Evolutionary conservation across 805 yeast species (phyloP).

Genomic region (Debaryomyces hansenii): DNA sequence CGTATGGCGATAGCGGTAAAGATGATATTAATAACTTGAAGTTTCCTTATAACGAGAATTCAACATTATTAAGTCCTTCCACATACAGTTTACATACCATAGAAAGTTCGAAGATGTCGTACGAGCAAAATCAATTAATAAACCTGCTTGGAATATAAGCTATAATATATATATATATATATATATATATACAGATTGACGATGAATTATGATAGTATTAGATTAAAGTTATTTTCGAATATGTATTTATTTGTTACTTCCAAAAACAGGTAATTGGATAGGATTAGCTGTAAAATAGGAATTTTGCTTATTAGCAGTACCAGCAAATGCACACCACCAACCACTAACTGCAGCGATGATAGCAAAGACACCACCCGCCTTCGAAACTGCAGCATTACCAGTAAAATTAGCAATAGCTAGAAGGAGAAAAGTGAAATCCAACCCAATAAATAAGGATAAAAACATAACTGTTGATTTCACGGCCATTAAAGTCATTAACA

Average conservation of each 20-base stretch:
- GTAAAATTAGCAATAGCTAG: slow-evolving; percentile 53
- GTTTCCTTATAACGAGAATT: slow-evolving; percentile 12
- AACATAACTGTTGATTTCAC: slow-evolving; percentile 51
- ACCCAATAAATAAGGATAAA: slow-evolving; percentile 51
- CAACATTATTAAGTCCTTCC: neutral
- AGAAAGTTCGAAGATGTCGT: slow-evolving; percentile 30
- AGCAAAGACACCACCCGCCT: slow-evolving; percentile 62
- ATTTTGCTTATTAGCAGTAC: slow-evolving; percentile 56
- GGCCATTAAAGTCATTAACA: slow-evolving; percentile 55
- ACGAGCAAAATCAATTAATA: slow-evolving; percentile 53
- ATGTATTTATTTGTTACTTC: neutral
- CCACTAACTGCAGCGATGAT: slow-evolving; percentile 54
- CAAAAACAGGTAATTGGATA: slow-evolving; percentile 27
- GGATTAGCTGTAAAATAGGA: slow-evolving; percentile 55
- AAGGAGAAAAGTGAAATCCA: slow-evolving; percentile 56
- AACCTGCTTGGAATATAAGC: slow-evolving; percentile 37
- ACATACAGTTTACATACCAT: neutral
- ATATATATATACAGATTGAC: neutral
- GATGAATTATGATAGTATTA: no score
- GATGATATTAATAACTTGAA: slow-evolving; percentile 12
- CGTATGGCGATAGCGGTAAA: neutral
- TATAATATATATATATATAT: neutral
- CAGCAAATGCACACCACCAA: slow-evolving; percentile 62
- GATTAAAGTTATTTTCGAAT: neutral
- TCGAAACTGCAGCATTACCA: slow-evolving; percentile 9